Base-by-base conservation (phyloP, 116 monocot genomes). In the Iris pallida region DNA sequence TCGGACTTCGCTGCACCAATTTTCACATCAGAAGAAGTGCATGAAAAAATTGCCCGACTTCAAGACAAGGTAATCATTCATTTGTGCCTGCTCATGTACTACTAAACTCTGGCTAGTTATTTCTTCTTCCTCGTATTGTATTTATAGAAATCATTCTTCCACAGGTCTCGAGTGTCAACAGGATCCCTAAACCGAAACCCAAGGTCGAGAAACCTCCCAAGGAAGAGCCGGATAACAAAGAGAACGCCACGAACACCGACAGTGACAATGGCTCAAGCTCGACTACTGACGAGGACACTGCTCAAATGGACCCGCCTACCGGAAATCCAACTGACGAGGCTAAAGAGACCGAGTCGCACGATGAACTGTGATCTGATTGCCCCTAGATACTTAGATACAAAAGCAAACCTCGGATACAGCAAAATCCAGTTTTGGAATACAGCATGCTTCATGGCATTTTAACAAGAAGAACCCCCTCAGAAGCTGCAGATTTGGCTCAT, bases 121-220 rank as follows among this genome's bases (percentile, higher is more conserved):
- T 8, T 46, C 3, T 46, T 46, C 44, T 65, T 30, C 30, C 30
- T 30, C 30, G 12, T 16, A 12, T 13, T 65, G 15, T n/a, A n/a
- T 12, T 48, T 6, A 47, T 17, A 45, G 44, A 47, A 17, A 15
- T n/a, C 8, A 10, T 5, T n/a, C 17, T 44, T 42, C 10, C 69
- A 19, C 66, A 94, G 94, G 88, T 90, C 18, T 63, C 87, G 10
- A 83, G 72, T 55, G 77, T 94, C 45, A 90, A 90, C 59, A 85
- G 85, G 59, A 90, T 94, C 48, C 90, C 90, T 3, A 94, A 90
- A 53, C 94, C 94, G 41, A 94, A 90, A 74, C 85, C 88, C 3
- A 94, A 94, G 70, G 52, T 90, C 16, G 88, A 94, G 69, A 88
- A 90, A 73, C 81, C 88, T 60, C 42, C 81, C 7, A 88, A 81